Base-by-base conservation (phyloP, 2,329 filamentous ascomycete species). In the Aspergillus fumigatus region DNA sequence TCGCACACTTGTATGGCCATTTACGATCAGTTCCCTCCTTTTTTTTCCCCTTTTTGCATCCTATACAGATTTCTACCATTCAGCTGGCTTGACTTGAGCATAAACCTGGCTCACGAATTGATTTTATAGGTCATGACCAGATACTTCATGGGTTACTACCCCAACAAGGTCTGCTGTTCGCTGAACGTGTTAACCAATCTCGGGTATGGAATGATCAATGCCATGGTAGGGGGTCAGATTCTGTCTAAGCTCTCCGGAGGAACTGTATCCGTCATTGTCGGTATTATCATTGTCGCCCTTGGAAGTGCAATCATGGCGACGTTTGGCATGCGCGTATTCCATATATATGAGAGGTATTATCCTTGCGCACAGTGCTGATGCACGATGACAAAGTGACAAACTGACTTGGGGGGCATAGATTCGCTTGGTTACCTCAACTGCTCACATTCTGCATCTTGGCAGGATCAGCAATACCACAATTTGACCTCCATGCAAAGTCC, bases 81-180 rank as follows among this genome's bases (percentile, higher is more conserved):
- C n/a, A 5, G 3, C 19, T 3, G 23, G 41, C 48, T 51, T 29
- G 32, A 19, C 4, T 17, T 26, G 14, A 26, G 1, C 17, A 14
- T 48, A 40, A 23, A 4, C 21, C 9, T 23, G 38, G 19, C 41
- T 48, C 29, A 26, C 38, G 26, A 62, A 59, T 21, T 43, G 26
- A 35, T 17, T 48, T 32, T 53, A 58, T 62, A 75, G 73, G 73
- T 77, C 41, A 67, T 75, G 45, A 64, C 68, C 21, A 73, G 74
- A 26, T 77, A 73, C 56, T 75, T 75, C 50, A 75, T 77, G 73
- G 75, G 75, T 5, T 77, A 76, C 58, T 76, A 72, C 41, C 74
- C 75, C 9, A 72, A 68, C 57, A 76, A 75, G 60, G 59, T 76
- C 35, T 73, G 64, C 65, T 75, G 67, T 59, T 63, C 70, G 3